Evolutionary conservation across 2,329 filamentous ascomycete genomes (phyloP), one percentile per base, ranked within the genome.

Genomic region (Venturia carpophila): DNA sequence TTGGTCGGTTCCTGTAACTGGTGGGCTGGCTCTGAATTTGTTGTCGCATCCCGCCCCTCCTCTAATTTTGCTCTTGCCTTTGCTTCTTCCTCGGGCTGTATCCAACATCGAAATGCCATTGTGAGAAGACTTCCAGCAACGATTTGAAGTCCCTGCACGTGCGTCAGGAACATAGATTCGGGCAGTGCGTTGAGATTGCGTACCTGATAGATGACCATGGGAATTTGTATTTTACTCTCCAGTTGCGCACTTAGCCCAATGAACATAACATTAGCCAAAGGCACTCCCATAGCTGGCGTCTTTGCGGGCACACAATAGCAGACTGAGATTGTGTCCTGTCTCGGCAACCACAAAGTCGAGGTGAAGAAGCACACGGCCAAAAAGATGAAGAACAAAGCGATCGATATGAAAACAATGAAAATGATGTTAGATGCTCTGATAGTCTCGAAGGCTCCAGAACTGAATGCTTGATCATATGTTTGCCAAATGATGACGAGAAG

Each of bases 221-320:
- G 86, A 39, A 88, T 83, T 71, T 87, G 83, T 58, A 88, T 81
- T 68, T 83, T 84, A 0, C 83, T 80, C 67, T 83, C 78, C 24
- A 83, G 80, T 47, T 83, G 74, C 55, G 83, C 74, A 68, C 82
- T 79, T 11, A 84, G 75, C 17, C 82, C 78, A 17, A 78, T 76
- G 78, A 86, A 91, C 83, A 91, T 90, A 66, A 87, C 83, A 41
- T 84, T 83, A 62, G 84, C 80, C 37, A 91, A 72, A 0, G 88
- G 88, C 9, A 91, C 87, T 0, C 87, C 87, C 66, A 91, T 78
- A 2, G 84, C 86, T 1, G 87, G 87, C 2, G 87, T 89, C 74
- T 91, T 91, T 17, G 87, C 87, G 0, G 88, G 87, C 34, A 85
- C 86, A 70, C 87, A 90, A 73, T 90, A 90, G 69, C 87, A 90